Percentiles rank a stretch among this genome's conserved stretches.
These are phyloP conservation scores for Endothia cerciana DNA, from an alignment of 2,329 filamentous ascomycete species.

Conservation along the genomic window DNA sequence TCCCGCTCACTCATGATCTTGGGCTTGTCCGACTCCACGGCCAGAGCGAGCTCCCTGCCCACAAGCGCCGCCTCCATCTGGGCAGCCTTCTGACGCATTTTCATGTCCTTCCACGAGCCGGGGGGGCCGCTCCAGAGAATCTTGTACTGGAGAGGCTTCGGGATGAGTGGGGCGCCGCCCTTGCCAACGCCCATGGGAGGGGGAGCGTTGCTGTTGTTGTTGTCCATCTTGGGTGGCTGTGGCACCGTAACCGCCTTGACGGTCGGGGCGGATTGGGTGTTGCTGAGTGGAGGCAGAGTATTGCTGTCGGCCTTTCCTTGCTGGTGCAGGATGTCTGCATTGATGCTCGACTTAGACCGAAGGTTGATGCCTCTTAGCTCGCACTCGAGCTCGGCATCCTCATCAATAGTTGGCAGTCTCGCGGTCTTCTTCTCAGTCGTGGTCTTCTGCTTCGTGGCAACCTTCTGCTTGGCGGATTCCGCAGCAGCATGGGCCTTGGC, in stretches of 20 bases:
- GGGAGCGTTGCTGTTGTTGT: not conserved
- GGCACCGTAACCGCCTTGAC: not conserved
- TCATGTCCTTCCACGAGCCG: not conserved
- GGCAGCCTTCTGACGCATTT: not conserved
- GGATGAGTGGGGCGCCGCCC: not conserved
- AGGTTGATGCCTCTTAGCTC: not conserved
- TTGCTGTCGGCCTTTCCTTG: not conserved
- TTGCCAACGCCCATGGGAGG: not conserved
- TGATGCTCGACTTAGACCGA: not conserved
- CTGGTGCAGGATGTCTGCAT: not conserved
- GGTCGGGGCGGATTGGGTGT: not conserved
- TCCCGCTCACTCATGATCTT: slow-evolving; percentile 12
- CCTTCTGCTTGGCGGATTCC: no score
- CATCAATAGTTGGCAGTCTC: not conserved
- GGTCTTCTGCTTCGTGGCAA: not conserved
- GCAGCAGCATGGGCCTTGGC: not conserved
- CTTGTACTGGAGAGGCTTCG: not conserved
- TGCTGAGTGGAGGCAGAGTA: not conserved
- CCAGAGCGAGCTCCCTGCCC: not conserved
- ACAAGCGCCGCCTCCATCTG: not conserved
- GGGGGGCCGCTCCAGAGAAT: not conserved
- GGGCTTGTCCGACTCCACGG: not conserved
- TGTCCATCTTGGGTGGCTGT: not conserved
- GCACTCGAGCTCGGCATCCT: not conserved
- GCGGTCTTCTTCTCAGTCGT: not conserved